A percentile compares a stretch with the other conserved stretches of the same genome.
phyloP scores from a whole-genome alignment of 1,284 basidiomycete species.

The Boletellus deceptivus region DNA sequence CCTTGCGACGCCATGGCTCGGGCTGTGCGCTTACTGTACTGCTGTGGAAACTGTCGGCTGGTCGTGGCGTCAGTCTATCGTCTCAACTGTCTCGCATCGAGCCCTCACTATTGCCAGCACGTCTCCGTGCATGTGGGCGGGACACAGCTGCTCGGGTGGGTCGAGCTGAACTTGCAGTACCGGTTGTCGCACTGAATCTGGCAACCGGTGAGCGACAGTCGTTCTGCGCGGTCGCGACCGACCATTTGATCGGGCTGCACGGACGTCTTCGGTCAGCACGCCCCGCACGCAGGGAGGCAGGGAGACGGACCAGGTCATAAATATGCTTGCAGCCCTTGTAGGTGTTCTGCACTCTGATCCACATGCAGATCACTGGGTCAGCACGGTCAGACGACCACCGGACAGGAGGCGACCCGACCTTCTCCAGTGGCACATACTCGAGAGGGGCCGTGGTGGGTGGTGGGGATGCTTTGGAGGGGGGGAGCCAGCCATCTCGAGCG shows the following conservation, averaged over 20 bases:
- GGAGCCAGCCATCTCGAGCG: not conserved
- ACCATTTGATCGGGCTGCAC: slow-evolving; percentile 58
- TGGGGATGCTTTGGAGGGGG: slow-evolving; percentile 6
- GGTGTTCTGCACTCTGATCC: slow-evolving; percentile 31
- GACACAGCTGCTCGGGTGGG: slow-evolving; percentile 58
- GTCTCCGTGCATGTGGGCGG: slow-evolving; percentile 53
- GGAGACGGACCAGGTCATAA: slow-evolving; percentile 52
- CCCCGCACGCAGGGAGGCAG: slow-evolving; percentile 13
- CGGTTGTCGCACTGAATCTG: slow-evolving; percentile 59
- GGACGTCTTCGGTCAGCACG: slow-evolving; percentile 14
- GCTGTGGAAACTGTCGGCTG: slow-evolving; percentile 70
- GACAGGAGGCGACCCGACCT: slow-evolving; percentile 19
- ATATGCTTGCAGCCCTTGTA: slow-evolving; percentile 53
- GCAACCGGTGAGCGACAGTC: slow-evolving; percentile 15
- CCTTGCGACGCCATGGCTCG: slow-evolving; percentile 2
- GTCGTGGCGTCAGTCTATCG: slow-evolving; percentile 22
- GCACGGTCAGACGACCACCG: not conserved
- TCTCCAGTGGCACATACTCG: slow-evolving; percentile 33
- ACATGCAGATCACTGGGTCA: slow-evolving; percentile 7
- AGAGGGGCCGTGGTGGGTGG: slow-evolving; percentile 8
- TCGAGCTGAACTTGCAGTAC: slow-evolving; percentile 67
- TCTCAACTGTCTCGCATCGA: slow-evolving; percentile 7
- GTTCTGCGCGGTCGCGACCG: slow-evolving; percentile 15
- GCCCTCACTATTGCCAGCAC: slow-evolving; percentile 77
- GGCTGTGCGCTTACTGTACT: slow-evolving; percentile 44